Evolutionary conservation across 2,329 filamentous ascomycete genomes (phyloP).

Genomic region (Onygenales sp.): DNA sequence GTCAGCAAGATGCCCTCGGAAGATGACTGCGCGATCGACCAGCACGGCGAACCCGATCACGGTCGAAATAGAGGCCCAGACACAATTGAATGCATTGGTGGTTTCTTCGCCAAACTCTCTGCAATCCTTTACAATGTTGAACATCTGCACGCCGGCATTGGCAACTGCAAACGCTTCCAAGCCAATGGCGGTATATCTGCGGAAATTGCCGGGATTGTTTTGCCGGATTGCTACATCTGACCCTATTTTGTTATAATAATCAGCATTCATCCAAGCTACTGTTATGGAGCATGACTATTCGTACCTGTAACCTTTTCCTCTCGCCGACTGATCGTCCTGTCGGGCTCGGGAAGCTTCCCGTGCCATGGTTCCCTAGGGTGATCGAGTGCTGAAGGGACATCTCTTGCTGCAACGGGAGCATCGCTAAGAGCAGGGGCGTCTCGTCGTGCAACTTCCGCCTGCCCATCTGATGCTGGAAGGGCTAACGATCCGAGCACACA

Average conservation of each 20-base stretch:
- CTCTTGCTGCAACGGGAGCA: background rate
- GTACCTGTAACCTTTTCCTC: background rate
- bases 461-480: background rate
- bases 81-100: background rate
- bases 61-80: background rate
- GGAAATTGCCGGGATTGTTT: background rate
- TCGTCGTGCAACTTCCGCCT: background rate
- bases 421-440: background rate
- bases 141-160: background rate
- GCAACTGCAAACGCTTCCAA: background rate
- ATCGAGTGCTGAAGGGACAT: background rate
- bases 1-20: background rate
- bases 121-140: background rate
- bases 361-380: background rate
- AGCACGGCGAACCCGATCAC: background rate
- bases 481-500: background rate
- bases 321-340: background rate
- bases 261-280: background rate
- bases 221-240: background rate
- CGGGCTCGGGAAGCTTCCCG: background rate
- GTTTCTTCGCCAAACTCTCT: background rate
- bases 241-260: background rate
- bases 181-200: background rate
- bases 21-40: background rate
- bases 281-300: too few species aligned